These are phyloP conservation scores for Aspergillus biplanus DNA, from an alignment of 495 filamentous ascomycete genomes.

Conservation along the genomic window DNA sequence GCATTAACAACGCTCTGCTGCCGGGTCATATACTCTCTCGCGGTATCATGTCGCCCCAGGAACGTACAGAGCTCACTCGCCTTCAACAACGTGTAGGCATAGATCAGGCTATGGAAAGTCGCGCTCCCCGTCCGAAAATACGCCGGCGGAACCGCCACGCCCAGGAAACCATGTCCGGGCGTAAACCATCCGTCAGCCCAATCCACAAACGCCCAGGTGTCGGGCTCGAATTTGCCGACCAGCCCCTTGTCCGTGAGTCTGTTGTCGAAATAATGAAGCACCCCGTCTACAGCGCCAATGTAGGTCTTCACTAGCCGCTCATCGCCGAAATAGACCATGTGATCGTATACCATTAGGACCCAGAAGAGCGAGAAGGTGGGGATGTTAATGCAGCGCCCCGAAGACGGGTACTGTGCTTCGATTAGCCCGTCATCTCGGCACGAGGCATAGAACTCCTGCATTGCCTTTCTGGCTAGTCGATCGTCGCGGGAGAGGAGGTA, in stretches of 20 bases:
- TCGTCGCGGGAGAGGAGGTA: conserved; percentile 34
- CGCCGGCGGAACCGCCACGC: conserved; percentile 26
- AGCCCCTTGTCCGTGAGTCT: conserved; percentile 24
- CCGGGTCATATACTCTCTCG: conserved; percentile 22
- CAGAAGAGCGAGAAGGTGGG: conserved; percentile 34
- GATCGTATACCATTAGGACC: conserved; percentile 30
- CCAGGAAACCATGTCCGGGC: conserved; percentile 24
- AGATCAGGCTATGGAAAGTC: conserved; percentile 27
- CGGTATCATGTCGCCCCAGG: conserved; percentile 20
- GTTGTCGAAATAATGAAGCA: conserved; percentile 29
- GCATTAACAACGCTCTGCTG: conserved; percentile 19
- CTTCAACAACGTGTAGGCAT: conserved; percentile 21
- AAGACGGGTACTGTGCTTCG: conserved; percentile 30
- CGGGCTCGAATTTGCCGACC: conserved; percentile 26
- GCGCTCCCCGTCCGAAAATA: conserved; percentile 19
- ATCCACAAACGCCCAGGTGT: conserved; percentile 36
- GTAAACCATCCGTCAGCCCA: conserved; percentile 32
- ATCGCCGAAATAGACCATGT: conserved; percentile 29
- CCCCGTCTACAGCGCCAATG: conserved; percentile 28
- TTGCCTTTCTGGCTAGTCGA: conserved; percentile 28
- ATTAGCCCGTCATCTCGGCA: conserved; percentile 29
- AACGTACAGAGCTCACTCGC: conserved; percentile 28
- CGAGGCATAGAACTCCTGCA: conserved; percentile 33
- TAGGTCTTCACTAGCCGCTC: conserved; percentile 19
- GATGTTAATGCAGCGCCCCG: conserved; percentile 26